Evolutionary conservation across 148 eudicot genomes (phyloP), one percentile per base, ranked within the genome.

Genomic region (Agrostemma githago): DNA sequence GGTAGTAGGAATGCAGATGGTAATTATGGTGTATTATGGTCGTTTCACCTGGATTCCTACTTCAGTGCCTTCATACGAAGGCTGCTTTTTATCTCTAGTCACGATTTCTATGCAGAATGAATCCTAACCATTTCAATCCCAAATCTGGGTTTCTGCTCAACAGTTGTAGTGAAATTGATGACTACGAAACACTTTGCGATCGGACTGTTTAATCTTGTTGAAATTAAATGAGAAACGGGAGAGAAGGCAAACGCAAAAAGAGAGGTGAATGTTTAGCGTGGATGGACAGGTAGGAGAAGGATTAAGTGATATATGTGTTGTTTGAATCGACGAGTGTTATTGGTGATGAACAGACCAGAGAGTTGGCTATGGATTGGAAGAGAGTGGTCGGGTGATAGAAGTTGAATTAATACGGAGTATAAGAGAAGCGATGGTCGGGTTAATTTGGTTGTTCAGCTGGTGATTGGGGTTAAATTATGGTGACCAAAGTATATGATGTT

Each of bases 311-410:
- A 2, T 89, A 76, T 44, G 84, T 89, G 4, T 88, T 90, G 0
- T 89, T 89, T 61, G 97, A 94, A 16, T 85, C 90, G 3, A 78
- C 87, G 6, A 84, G 83, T 41, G 70, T 90, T 1, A 26, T 89
- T 59, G 56, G 63, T 0, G 79, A 83, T 10, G 84, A 86, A 42
- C 84, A 92, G 79, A 80, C 79, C 42, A 64, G 64, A 7, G 93
- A 91, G 78, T 34, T 89, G 19, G 97, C 93, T 0, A 9, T 71
- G 97, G 93, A 65, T 61, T 89, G 59, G 92, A 91, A 64, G 9
- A 48, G 57, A 87, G 91, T 48, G 74, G 60, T 58, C 80, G 81
- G 37, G n/a, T n/a, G n/a, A n/a, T n/a, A n/a, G n/a, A n/a, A n/a
- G n/a, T n/a, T n/a, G n/a, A n/a, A n/a, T n/a, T n/a, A n/a, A n/a